A percentile compares a stretch with the other conserved stretches of the same genome.
phyloP scores from a whole-genome alignment of 129 eudicot species.

The Logfia minima region DNA sequence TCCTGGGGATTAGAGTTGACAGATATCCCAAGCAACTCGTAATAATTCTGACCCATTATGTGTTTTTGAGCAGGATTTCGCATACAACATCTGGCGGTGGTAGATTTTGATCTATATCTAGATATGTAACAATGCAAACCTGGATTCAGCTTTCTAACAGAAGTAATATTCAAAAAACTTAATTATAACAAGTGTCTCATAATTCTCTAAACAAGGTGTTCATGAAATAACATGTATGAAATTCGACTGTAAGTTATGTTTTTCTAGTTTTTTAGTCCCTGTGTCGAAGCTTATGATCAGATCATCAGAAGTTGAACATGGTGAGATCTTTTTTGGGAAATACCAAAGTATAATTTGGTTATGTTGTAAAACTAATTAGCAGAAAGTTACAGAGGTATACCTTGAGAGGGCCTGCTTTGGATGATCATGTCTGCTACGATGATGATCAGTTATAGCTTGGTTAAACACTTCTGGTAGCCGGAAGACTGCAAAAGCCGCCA shows the following conservation, averaged over 20 bases:
- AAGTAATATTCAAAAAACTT: background rate
- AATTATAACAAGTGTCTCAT: background rate
- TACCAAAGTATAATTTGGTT: too few species aligned
- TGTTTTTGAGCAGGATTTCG: conserved; percentile 16
- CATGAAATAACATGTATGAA: background rate
- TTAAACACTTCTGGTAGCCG: conserved; percentile 33
- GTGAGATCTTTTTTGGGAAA: background rate
- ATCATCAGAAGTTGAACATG: background rate
- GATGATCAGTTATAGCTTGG: conserved; percentile 22
- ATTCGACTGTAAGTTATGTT: background rate
- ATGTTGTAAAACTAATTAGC: too few species aligned
- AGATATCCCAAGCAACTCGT: conserved; percentile 64
- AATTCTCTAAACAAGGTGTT: background rate
- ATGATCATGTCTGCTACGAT: conserved; percentile 10
- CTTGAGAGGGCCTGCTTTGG: conserved; percentile 37
- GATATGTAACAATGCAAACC: background rate
- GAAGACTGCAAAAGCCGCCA: conserved; percentile 41
- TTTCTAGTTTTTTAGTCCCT: background rate
- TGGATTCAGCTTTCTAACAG: background rate
- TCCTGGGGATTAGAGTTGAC: conserved; percentile 41
- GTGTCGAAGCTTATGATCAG: background rate
- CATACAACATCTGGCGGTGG: conserved; percentile 37
- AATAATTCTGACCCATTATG: conserved; percentile 38
- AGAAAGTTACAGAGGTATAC: conserved; percentile 7
- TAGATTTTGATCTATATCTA: conserved; percentile 27